Percentiles rank a stretch among this genome's conserved stretches.
Evolutionary conservation across 1,284 basidiomycete genomes (phyloP).

Genomic region (Ceratobasidium sp.): DNA sequence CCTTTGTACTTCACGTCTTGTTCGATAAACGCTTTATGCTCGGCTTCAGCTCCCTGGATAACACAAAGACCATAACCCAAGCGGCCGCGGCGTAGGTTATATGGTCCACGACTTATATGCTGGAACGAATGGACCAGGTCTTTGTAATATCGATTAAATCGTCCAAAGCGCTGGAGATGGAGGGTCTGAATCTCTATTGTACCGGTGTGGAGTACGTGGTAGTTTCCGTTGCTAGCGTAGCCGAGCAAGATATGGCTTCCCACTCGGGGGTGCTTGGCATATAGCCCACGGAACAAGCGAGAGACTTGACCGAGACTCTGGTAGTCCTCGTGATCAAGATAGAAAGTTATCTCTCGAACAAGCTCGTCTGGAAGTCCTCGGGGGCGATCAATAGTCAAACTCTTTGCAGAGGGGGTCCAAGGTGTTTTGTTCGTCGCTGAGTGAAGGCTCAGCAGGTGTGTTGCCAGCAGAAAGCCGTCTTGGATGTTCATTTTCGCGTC

Average conservation of each 20-base stretch:
- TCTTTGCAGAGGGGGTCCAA: neutral
- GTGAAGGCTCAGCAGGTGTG: constrained; percentile 9
- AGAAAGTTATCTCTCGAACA: neutral
- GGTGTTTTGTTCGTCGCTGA: neutral
- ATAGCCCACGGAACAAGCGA: neutral
- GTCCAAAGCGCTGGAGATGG: neutral
- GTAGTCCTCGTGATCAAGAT: neutral
- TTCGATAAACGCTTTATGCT: no score
- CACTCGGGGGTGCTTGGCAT: neutral
- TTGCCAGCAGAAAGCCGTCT: constrained; percentile 9
- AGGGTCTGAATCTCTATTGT: neutral
- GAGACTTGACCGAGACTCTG: neutral
- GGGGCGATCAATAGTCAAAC: neutral
- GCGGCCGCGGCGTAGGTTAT: neutral
- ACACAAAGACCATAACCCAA: neutral
- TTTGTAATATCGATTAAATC: neutral
- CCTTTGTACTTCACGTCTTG: neutral
- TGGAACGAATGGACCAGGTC: neutral
- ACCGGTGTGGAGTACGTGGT: neutral
- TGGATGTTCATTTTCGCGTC: neutral
- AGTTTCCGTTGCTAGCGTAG: neutral
- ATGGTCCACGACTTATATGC: no score
- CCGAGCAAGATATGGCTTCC: neutral
- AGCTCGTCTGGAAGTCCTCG: neutral
- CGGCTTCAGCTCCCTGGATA: no score